These are phyloP conservation scores for Hemerocallis citrina DNA, from an alignment of 106 monocot species.

Conservation along the genomic window DNA sequence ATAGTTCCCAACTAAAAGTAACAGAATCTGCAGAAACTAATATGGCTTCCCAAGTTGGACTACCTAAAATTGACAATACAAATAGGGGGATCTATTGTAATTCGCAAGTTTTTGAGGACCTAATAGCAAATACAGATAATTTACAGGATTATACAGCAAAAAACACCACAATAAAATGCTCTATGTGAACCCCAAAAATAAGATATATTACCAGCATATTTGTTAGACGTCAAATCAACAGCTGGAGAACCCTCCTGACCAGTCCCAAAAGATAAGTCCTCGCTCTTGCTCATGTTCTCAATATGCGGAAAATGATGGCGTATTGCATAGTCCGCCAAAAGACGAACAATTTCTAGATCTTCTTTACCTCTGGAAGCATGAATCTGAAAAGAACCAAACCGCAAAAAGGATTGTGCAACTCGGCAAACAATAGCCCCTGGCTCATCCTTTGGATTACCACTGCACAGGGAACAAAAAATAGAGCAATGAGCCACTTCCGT, in stretches of 20 bases:
- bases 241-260: constrained; percentile 35
- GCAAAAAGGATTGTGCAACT: constrained; percentile 87
- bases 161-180: too few species aligned
- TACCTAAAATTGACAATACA: too few species aligned
- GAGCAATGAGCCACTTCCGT: not conserved
- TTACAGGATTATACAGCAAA: too few species aligned
- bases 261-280: constrained; percentile 60
- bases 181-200: too few species aligned
- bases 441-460: constrained; percentile 95
- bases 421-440: constrained; percentile 98
- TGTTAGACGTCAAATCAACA: constrained; percentile 87
- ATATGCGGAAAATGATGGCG: constrained; percentile 86
- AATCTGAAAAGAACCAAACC: constrained; percentile 94
- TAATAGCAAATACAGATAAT: too few species aligned
- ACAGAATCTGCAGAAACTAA: too few species aligned
- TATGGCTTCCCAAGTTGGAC: too few species aligned
- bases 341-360: constrained; percentile 60
- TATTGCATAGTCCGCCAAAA: constrained; percentile 83
- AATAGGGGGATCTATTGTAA: too few species aligned
- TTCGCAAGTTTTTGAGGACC: too few species aligned
- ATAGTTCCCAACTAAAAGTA: too few species aligned
- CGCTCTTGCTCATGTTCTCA: constrained; percentile 71
- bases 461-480: constrained; percentile 15
- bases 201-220: constrained; percentile 78
- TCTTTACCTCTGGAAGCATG: constrained; percentile 70